Base-by-base conservation (phyloP, 306 rosid genomes). In the Dicorynia guianensis region DNA sequence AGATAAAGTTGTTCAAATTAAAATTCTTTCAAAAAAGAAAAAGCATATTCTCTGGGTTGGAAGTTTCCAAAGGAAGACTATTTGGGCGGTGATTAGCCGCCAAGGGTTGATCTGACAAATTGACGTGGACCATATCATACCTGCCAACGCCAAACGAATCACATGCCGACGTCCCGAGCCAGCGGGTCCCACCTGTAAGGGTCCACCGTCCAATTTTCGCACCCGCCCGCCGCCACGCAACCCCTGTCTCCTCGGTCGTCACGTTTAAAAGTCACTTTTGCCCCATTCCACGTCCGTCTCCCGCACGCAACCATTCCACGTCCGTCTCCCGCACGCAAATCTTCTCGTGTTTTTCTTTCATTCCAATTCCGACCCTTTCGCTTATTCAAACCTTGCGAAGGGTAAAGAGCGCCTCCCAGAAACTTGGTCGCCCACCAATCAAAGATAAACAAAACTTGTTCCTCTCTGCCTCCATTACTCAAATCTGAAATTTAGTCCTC, bases 401-500 rank as follows among this genome's bases (percentile, higher is more conserved):
- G 19, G 39, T 33, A 11, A 54, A 49, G 62, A 10, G 79, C 67
- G 33, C 78, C 69, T 79, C 79, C 80, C 39, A 30, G 14, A 72
- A 67, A 5, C 35, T 75, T 74, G 78, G 74, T 19, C 72, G 76
- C 62, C 84, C 80, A 61, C 75, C 75, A 38, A 49, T 69, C 61
- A 47, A 60, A 57, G 52, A 44, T 54, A 14, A 70, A 47, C 58
- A 3, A 6, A 7, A 19, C 2, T 18, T 8, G 3, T 20, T 20
- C 30, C 5, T 1, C 15, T 30, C n/a, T 2, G 4, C 30, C 11
- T 60, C 7, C 15, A 15, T 7, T 18, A 11, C 8, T 34, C 30
- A 52, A 64, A 68, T 77, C 81, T 62, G 36, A 1, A 19, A 59
- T 11, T 12, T 35, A 35, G 15, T 60, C 19, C 59, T n/a, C 18